Base-by-base conservation (phyloP, 1,284 basidiomycete genomes). In the Wallemia hederae region DNA sequence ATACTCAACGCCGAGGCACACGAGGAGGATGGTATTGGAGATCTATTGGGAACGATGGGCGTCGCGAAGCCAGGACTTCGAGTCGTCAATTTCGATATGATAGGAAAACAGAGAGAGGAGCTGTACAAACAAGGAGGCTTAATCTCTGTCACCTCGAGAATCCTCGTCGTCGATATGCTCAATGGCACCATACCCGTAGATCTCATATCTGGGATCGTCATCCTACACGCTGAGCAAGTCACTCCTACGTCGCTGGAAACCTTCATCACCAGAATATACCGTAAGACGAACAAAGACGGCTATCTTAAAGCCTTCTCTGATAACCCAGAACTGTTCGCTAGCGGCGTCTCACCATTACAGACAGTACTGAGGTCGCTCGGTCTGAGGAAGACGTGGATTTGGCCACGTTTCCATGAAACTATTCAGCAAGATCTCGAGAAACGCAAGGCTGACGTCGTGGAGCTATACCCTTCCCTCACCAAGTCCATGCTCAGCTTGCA, bases 271-370 rank as follows among this genome's bases (percentile, higher is more conserved):
- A 78, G 89, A 2, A 72, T 94, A 0, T 94, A 83, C 67, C 78
- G 90, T 56, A 82, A 91, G 68, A 80, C 82, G 70, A 96, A 96
- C 70, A 72, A 73, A 70, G 77, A 76, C 2, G 92, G 91, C 1
- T 99, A 97, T 70, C 73, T 96, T 64, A 97, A 98, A 70, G 94
- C 90, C 0, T 97, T 98, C 68, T 89, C 89, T 0, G 92, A 97
- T 69, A 83, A 96, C 66, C 89, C 92, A 0, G 92, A 98, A 69
- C 80, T 83, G 62, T 94, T 98, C 63, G 89, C 85, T 0, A 85
- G 81, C 65, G 91, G 91, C 0, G 73, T 97, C 67, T 88, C 84
- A 0, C 91, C 92, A 0, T 73, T 99, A 22, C 85, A 85, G 67
- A 89, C 83, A 58, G 85, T 94, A 63, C 81, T 98, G 76, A 85